Conservation (phyloP, 805 yeast species). For the Candida ulmi region DNA sequence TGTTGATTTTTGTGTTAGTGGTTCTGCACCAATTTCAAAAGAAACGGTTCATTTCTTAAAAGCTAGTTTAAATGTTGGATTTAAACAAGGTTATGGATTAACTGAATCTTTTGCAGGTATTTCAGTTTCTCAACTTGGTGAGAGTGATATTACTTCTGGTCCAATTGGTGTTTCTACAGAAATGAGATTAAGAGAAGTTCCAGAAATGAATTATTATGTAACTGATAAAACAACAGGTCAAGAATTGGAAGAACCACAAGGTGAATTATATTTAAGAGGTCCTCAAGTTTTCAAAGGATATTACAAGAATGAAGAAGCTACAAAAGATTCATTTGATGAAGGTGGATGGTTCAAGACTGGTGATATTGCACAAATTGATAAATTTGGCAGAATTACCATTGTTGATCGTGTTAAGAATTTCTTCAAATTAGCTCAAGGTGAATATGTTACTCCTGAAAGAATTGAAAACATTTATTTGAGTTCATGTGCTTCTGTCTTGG, state of each 20-base stretch:
- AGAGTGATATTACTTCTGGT: conserved; percentile 33
- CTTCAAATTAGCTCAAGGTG: conserved; percentile 49
- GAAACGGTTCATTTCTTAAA: conserved; percentile 49
- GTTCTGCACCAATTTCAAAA: conserved; percentile 58
- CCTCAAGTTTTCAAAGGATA: conserved; percentile 49
- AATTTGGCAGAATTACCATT: conserved; percentile 41
- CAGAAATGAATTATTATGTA: conserved; percentile 35
- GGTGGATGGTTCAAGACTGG: conserved; percentile 57
- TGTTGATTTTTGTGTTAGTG: conserved; percentile 27
- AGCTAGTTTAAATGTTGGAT: conserved; percentile 41
- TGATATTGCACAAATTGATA: conserved; percentile 44
- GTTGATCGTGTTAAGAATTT: conserved; percentile 54
- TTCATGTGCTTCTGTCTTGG: conserved; percentile 30
- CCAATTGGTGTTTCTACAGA: conserved; percentile 39
- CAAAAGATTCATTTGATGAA: conserved; percentile 36
- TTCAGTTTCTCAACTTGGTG: conserved; percentile 27
- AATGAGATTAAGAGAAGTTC: conserved; percentile 40
- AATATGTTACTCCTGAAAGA: conserved; percentile 62
- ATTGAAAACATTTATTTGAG: conserved; percentile 52
- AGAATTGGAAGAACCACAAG: conserved; percentile 27
- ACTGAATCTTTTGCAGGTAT: conserved; percentile 50
- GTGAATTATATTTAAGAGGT: conserved; percentile 51
- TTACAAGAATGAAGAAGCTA: conserved; percentile 43
- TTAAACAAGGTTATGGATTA: conserved; percentile 47
- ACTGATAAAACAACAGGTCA: conserved; percentile 16